Evolutionary conservation across 2,329 filamentous ascomycete species (phyloP).

Genomic region (Arthrobotrys iridis): DNA sequence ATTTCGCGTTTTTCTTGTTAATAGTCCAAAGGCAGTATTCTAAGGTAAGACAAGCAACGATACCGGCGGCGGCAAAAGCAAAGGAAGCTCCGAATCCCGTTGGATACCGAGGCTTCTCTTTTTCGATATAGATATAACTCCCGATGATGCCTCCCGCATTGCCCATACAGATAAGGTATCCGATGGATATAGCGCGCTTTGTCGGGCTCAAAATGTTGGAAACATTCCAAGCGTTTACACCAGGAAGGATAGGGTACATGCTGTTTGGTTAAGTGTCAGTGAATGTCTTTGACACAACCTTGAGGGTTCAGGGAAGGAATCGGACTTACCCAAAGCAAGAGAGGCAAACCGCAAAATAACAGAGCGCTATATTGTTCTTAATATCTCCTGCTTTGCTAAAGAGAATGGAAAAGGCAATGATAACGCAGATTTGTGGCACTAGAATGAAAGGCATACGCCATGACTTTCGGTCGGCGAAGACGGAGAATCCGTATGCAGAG

Average conservation of each 20-base stretch:
- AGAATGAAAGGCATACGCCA: conserved; percentile 63
- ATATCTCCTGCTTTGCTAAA: conserved; percentile 62
- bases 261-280: conserved; percentile 58
- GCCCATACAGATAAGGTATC: conserved; percentile 62
- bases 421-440: conserved; percentile 60
- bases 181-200: conserved; percentile 64
- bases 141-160: conserved; percentile 62
- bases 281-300: conserved; percentile 53
- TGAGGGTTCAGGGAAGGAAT: neutral
- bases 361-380: conserved; percentile 62
- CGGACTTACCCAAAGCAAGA: conserved; percentile 60
- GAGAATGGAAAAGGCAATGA: conserved; percentile 61
- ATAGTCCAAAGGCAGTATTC: conserved; percentile 55
- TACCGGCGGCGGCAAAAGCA: conserved; percentile 57
- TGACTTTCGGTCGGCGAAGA: conserved; percentile 61
- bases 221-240: conserved; percentile 63
- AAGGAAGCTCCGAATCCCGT: conserved; percentile 60
- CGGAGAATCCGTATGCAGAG: conserved; percentile 59
- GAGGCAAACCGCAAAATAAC: conserved; percentile 64
- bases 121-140: conserved; percentile 60
- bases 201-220: conserved; percentile 62
- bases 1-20: conserved; percentile 58
- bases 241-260: conserved; percentile 64
- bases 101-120: conserved; percentile 60
- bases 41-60: conserved; percentile 52